Conservation (phyloP, 495 filamentous ascomycete species). For the Penicillium riverlandense region DNA sequence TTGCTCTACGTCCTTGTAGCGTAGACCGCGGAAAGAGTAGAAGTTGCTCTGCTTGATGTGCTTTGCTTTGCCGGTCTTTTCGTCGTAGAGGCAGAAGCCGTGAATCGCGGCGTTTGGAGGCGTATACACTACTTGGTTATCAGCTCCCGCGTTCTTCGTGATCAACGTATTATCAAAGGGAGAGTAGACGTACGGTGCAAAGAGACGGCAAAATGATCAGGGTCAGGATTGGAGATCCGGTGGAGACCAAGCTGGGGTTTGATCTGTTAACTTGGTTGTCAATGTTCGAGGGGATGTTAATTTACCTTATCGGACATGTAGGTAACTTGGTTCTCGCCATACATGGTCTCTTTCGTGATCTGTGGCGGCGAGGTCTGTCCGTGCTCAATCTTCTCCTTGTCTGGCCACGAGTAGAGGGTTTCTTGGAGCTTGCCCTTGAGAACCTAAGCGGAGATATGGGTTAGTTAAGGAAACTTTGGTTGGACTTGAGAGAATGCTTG, state of each 20-base stretch:
- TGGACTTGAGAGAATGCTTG: conserved; percentile 7
- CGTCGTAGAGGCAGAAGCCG: conserved; percentile 68
- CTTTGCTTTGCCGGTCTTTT: conserved; percentile 60
- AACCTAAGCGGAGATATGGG: conserved; percentile 33
- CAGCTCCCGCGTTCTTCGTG: neutral
- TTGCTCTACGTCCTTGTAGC: conserved; percentile 4
- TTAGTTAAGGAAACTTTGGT: neutral
- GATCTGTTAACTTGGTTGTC: neutral
- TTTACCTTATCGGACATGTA: conserved; percentile 73
- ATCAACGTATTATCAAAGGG: neutral
- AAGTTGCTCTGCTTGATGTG: conserved; percentile 62
- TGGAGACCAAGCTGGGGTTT: conserved; percentile 65
- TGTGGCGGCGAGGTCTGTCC: conserved; percentile 42
- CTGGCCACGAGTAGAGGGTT: conserved; percentile 71
- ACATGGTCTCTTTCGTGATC: conserved; percentile 37
- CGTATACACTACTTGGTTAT: conserved; percentile 41
- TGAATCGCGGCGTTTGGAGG: conserved; percentile 61
- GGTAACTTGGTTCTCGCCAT: conserved; percentile 58
- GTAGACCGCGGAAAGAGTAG: conserved; percentile 38
- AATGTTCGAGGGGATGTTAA: neutral
- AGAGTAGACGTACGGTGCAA: conserved; percentile 59
- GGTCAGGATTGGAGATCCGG: conserved; percentile 66
- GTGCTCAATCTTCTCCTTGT: conserved; percentile 34
- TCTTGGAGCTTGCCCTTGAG: conserved; percentile 72
- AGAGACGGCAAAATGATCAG: conserved; percentile 69